Percentiles rank a stretch among this genome's conserved stretches.
phyloP scores from a whole-genome alignment of 768 basidiomycete species.

The Daedaleopsis sinensis region DNA sequence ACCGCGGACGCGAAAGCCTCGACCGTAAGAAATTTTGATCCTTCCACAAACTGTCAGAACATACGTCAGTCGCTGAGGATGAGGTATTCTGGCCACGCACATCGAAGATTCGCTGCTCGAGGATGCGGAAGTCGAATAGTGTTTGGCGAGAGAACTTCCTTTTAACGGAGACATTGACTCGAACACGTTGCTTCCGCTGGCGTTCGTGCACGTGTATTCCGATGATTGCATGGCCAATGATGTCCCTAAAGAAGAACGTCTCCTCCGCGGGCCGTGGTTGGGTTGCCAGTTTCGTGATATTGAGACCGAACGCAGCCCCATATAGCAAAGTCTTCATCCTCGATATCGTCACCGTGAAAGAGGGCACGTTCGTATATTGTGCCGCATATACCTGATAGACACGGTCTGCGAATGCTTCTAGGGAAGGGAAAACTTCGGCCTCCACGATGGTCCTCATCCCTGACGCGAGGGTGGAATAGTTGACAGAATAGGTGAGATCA shows the following conservation, averaged over 20 bases:
- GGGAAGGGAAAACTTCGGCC: slow-evolving; percentile 37
- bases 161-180: slow-evolving; percentile 49
- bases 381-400: slow-evolving; percentile 44
- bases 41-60: slow-evolving; percentile 45
- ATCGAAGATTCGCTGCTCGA: slow-evolving; percentile 40
- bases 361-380: slow-evolving; percentile 35
- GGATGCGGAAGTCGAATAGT: slow-evolving; percentile 42
- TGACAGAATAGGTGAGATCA: slow-evolving; percentile 58
- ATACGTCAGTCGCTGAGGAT: not conserved
- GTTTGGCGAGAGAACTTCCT: slow-evolving; percentile 12
- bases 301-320: slow-evolving; percentile 46
- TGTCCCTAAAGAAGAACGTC: slow-evolving; percentile 36
- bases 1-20: slow-evolving; percentile 69
- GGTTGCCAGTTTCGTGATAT: slow-evolving; percentile 35
- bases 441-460: slow-evolving; percentile 34
- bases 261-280: slow-evolving; percentile 6
- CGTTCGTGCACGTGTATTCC: slow-evolving; percentile 74
- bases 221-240: slow-evolving; percentile 59
- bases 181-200: slow-evolving; percentile 60
- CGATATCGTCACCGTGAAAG: slow-evolving; percentile 46
- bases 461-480: slow-evolving; percentile 55
- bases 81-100: slow-evolving; percentile 35
- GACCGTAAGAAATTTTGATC: slow-evolving; percentile 60
- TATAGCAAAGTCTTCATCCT: slow-evolving; percentile 57
- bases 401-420: slow-evolving; percentile 49